These are phyloP conservation scores for Rhodotorula taiwanensis DNA, from an alignment of 768 basidiomycete species.

Conservation along the genomic window DNA sequence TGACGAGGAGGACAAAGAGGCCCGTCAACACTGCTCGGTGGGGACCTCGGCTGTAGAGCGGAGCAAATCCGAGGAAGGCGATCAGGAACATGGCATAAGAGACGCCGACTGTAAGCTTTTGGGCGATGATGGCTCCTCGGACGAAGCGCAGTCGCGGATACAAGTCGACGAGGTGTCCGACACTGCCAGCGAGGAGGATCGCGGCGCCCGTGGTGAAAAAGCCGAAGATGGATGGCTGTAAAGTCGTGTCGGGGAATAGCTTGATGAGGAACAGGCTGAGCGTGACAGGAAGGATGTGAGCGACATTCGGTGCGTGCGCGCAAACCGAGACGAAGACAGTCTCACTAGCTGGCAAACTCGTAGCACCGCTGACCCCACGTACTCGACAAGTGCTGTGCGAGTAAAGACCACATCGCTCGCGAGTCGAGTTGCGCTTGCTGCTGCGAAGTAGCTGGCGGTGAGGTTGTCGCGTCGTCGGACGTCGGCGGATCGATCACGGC, in stretches of 20 bases:
- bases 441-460: too few species aligned
- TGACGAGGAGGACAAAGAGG: slow-evolving; percentile 12
- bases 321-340: background rate
- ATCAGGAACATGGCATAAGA: slow-evolving; percentile 46
- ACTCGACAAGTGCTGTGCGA: slow-evolving; percentile 29
- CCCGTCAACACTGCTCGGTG: background rate
- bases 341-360: background rate
- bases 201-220: slow-evolving; percentile 48
- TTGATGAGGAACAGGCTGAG: slow-evolving; percentile 48
- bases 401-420: slow-evolving; percentile 20
- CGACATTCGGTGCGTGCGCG: background rate
- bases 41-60: background rate
- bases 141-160: slow-evolving; percentile 47
- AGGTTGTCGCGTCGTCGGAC: too few species aligned
- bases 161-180: slow-evolving; percentile 50
- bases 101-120: slow-evolving; percentile 47
- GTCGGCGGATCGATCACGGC: too few species aligned
- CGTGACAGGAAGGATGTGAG: too few species aligned
- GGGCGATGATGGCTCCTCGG: slow-evolving; percentile 46
- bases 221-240: slow-evolving; percentile 53
- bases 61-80: slow-evolving; percentile 39
- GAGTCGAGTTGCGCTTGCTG: slow-evolving; percentile 12
- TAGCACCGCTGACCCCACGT: background rate
- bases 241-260: slow-evolving; percentile 49
- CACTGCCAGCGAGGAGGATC: slow-evolving; percentile 48